Conservation (phyloP, 2,329 filamentous ascomycete genomes). For the Dissoconium aciculare region DNA sequence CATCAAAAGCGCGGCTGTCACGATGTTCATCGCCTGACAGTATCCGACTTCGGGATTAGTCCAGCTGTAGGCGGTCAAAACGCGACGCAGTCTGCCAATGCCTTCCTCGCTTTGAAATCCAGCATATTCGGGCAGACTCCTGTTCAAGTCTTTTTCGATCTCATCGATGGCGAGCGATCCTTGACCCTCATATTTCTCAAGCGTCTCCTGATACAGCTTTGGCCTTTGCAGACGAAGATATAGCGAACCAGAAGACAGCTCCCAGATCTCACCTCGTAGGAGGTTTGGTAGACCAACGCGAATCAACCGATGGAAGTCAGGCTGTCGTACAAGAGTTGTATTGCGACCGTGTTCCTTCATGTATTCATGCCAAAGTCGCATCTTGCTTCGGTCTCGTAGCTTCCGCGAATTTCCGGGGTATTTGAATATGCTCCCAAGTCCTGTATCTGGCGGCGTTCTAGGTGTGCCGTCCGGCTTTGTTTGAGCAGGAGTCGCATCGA, state of each 20-base stretch:
- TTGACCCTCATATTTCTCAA: constrained; percentile 67
- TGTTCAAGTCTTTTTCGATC: constrained; percentile 95
- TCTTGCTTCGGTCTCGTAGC: constrained; percentile 86
- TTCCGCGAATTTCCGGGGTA: constrained; percentile 94
- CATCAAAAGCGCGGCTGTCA: constrained; percentile 92
- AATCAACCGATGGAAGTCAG: constrained; percentile 95
- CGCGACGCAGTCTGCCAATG: constrained; percentile 73
- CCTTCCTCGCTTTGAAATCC: constrained; percentile 95
- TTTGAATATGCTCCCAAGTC: constrained; percentile 78
- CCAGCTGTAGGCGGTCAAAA: constrained; percentile 96
- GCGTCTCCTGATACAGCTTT: constrained; percentile 66
- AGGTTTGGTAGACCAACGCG: constrained; percentile 88
- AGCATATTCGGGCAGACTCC: constrained; percentile 90
- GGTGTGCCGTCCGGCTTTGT: constrained; percentile 22
- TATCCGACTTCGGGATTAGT: constrained; percentile 90
- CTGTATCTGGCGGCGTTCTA: constrained; percentile 62
- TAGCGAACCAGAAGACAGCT: constrained; percentile 79
- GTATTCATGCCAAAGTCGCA: constrained; percentile 95
- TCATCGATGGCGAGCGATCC: constrained; percentile 95
- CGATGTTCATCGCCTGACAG: constrained; percentile 99
- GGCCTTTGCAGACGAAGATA: constrained; percentile 79
- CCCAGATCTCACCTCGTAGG: constrained; percentile 88
- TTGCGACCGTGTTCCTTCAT: constrained; percentile 84
- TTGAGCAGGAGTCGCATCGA: constrained; percentile 36
- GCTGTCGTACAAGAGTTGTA: constrained; percentile 79